phyloP scores from a whole-genome alignment of 169 alveolate genomes.

The Eimeria falciformis region DNA sequence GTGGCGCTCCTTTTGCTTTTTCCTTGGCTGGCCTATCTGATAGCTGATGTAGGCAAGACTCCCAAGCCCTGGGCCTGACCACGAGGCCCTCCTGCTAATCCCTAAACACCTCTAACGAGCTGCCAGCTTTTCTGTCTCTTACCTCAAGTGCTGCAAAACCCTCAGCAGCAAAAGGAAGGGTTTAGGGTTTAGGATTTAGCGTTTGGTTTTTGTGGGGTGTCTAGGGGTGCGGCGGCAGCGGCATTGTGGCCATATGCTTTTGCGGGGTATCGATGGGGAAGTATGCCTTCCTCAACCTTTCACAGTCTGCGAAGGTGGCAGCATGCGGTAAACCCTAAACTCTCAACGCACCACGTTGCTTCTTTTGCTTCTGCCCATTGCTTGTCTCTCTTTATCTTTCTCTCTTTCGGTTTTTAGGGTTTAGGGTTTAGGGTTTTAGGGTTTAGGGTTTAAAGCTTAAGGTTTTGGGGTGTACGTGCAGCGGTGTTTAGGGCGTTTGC shows the following conservation, averaged over 20 bases:
- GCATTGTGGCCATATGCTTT: conserved; percentile 79
- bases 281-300: conserved; percentile 76
- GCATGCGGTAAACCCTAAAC: conserved; percentile 39
- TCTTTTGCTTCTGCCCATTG: background rate
- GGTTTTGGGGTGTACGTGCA: background rate
- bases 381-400: background rate
- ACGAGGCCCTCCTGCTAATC: background rate
- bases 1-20: conserved; percentile 76
- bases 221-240: conserved; percentile 74
- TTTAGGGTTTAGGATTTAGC: conserved; percentile 7
- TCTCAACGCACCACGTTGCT: background rate
- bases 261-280: conserved; percentile 79
- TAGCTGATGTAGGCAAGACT: conserved; percentile 69
- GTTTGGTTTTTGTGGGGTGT: background rate
- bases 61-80: conserved; percentile 13
- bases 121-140: background rate
- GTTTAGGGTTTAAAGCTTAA: background rate
- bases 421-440: background rate
- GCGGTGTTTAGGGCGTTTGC: conserved; percentile 74
- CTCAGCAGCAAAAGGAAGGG: background rate
- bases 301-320: conserved; percentile 49
- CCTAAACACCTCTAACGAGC: background rate
- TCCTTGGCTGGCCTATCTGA: conserved; percentile 78
- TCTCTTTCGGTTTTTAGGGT: background rate
- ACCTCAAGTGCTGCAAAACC: background rate